phyloP scores from a whole-genome alignment of 371 early-diverging fungal species.

The Mortierella sp. region DNA sequence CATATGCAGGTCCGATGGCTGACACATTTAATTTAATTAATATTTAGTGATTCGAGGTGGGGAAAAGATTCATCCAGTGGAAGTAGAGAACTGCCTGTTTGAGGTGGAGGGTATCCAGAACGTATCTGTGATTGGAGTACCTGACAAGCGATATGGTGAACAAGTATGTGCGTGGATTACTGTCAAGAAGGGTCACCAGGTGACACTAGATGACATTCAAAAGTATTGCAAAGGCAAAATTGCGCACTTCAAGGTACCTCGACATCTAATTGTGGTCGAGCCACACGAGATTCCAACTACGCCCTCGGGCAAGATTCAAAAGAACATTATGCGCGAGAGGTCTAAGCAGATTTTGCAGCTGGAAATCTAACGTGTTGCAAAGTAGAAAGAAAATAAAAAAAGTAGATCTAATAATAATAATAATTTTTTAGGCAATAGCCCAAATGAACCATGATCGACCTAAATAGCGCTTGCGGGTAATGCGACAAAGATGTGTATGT shows the following conservation, averaged over 20 bases:
- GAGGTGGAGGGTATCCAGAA: slow-evolving; percentile 52
- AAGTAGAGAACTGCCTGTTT: slow-evolving; percentile 60
- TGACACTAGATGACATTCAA: slow-evolving; percentile 38
- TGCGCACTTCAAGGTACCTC: slow-evolving; percentile 60
- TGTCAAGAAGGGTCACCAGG: slow-evolving; percentile 26
- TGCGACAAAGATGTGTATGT: too few relatives aligned
- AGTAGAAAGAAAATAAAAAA: background rate
- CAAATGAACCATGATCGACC: too few relatives aligned
- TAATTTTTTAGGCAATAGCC: background rate
- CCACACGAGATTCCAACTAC: slow-evolving; percentile 54
- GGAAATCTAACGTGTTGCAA: background rate
- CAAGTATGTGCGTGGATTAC: slow-evolving; percentile 61
- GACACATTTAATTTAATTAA: slow-evolving; percentile 1
- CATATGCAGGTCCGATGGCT: background rate
- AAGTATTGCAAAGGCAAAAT: slow-evolving; percentile 55
- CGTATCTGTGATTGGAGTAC: slow-evolving; percentile 61
- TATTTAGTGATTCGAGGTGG: slow-evolving; percentile 63
- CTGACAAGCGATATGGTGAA: slow-evolving; percentile 59
- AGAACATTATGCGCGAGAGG: slow-evolving; percentile 56
- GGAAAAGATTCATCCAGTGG: slow-evolving; percentile 62
- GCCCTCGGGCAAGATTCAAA: slow-evolving; percentile 60
- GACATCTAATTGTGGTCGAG: slow-evolving; percentile 45
- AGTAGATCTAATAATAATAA: background rate
- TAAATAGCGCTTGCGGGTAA: too few relatives aligned
- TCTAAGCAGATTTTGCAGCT: slow-evolving; percentile 28